A percentile compares a stretch with the other conserved stretches of the same genome.
Conservation (phyloP, 306 rosid species). For the Abrus pulchellus region DNA sequence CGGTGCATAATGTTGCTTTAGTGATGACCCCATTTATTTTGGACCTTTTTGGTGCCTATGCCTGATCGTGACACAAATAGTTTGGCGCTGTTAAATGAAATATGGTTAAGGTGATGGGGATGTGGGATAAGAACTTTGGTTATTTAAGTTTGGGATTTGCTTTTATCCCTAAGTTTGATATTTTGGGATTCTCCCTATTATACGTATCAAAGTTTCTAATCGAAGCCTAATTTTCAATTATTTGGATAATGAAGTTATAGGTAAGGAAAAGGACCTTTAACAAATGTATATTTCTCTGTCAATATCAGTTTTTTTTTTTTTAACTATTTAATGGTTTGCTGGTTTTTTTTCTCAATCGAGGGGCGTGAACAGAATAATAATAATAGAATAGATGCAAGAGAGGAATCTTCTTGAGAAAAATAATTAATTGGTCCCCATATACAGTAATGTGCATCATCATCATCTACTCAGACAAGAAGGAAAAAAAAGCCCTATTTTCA, state of each 20-base stretch:
- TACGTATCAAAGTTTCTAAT: conserved; percentile 42
- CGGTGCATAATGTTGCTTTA: conserved; percentile 14
- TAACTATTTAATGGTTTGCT: conserved; percentile 40
- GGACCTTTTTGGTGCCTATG: conserved; percentile 4
- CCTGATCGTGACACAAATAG: not conserved
- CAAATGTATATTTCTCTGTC: conserved; percentile 52
- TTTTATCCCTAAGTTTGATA: conserved; percentile 34
- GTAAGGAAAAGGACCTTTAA: conserved; percentile 57
- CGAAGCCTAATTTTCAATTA: conserved; percentile 45
- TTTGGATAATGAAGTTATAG: conserved; percentile 45
- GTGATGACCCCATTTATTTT: conserved; percentile 6
- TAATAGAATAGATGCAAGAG: conserved; percentile 18
- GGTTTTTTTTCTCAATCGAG: conserved; percentile 40
- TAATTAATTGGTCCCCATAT: conserved; percentile 50
- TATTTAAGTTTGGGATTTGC: not conserved
- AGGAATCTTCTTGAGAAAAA: conserved; percentile 58
- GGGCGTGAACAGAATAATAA: conserved; percentile 45
- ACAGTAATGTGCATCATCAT: conserved; percentile 46
- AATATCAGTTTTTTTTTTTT: conserved; percentile 30
- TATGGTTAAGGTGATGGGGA: not conserved
- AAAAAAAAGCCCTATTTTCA: conserved; percentile 44
- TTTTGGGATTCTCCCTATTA: conserved; percentile 36
- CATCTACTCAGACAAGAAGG: conserved; percentile 47
- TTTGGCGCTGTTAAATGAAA: conserved; percentile 7
- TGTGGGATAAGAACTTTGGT: conserved; percentile 6